Conservation (phyloP, 331 rosid species). For the Acacia concinna region DNA sequence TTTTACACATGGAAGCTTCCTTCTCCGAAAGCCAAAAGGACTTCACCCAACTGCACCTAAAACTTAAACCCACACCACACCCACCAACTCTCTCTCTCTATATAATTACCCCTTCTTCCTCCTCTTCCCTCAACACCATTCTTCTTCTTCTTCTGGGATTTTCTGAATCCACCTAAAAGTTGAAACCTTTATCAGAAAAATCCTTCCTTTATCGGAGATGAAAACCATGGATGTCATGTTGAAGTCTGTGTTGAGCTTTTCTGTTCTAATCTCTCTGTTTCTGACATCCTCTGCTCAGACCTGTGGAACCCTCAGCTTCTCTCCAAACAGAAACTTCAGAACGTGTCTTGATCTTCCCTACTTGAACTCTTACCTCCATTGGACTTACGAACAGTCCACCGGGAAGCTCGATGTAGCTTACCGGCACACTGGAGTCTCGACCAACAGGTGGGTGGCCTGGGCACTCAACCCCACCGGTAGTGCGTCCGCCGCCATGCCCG, state of each 20-base stretch:
- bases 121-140: not conserved
- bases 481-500: not conserved
- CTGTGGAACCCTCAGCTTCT: slow-evolving; percentile 18
- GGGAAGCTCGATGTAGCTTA: slow-evolving; percentile 58
- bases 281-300: slow-evolving; percentile 34
- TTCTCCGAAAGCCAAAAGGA: not conserved
- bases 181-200: not conserved
- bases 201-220: not conserved
- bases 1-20: slow-evolving; percentile 13
- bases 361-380: slow-evolving; percentile 63
- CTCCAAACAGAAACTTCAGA: not conserved
- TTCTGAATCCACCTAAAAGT: not conserved
- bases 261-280: slow-evolving; percentile 19
- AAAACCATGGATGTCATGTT: not conserved
- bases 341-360: slow-evolving; percentile 53
- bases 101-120: not conserved
- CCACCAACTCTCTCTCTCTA: not conserved
- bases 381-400: slow-evolving; percentile 46
- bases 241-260: slow-evolving; percentile 31
- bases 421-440: slow-evolving; percentile 41
- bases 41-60: not conserved
- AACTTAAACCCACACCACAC: not conserved
- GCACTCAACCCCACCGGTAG: slow-evolving; percentile 3
- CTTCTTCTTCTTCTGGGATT: not conserved
- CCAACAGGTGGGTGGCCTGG: slow-evolving; percentile 62